Evolutionary conservation across 2,329 filamentous ascomycete species (phyloP).

Genomic region (Thielaviopsis musarum): DNA sequence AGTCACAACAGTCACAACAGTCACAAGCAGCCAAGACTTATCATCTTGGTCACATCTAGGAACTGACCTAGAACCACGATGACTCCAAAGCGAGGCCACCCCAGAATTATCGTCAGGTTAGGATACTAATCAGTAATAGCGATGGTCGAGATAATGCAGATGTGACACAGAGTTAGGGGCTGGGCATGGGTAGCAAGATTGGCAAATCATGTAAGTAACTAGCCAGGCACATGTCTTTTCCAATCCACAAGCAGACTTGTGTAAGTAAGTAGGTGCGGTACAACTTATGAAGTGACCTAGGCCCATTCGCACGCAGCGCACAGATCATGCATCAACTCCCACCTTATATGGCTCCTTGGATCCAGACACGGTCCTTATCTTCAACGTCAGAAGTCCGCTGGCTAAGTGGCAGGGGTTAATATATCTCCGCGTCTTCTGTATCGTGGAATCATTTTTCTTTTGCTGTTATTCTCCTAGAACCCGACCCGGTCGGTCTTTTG

Average conservation of each 20-base stretch:
- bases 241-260: too few species aligned
- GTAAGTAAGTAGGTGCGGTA: too few species aligned
- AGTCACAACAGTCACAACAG: not conserved
- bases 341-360: not conserved
- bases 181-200: not conserved
- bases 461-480: not conserved
- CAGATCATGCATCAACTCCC: not conserved
- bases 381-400: not conserved
- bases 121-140: not conserved
- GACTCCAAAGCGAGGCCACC: slow-evolving; percentile 1
- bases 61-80: not conserved
- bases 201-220: not conserved
- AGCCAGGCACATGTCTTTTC: not conserved
- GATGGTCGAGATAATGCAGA: not conserved
- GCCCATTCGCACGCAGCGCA: not conserved
- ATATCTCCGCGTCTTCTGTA: not conserved
- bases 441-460: not conserved
- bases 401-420: not conserved
- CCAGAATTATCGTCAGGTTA: not conserved
- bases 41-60: not conserved
- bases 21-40: too few species aligned
- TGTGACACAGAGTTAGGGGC: slow-evolving; percentile 4
- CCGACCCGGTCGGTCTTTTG: not conserved
- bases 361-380: not conserved
- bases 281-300: too few species aligned